Evolutionary conservation across 768 basidiomycete species (phyloP).

Genomic region (Psilocybe tampanensis): DNA sequence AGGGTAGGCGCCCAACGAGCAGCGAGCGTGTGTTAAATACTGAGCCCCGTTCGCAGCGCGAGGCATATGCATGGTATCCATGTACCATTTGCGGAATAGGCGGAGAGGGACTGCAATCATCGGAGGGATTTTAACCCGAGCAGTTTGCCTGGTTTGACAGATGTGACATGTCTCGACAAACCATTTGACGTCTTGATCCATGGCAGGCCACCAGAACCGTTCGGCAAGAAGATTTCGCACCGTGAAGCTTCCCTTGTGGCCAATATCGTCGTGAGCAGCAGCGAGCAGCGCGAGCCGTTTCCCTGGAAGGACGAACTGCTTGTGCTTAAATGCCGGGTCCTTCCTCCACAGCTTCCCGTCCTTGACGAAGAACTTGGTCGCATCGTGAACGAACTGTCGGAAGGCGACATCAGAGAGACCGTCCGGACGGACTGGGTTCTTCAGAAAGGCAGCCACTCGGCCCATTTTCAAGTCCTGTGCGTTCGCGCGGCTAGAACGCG

Average conservation of each 20-base stretch:
- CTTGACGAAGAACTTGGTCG: conserved; percentile 16
- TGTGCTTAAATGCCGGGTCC: conserved; percentile 14
- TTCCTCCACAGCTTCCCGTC: conserved; percentile 17
- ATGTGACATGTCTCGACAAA: conserved; percentile 34
- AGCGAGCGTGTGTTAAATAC: neutral
- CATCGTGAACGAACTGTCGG: neutral
- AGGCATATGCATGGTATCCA: conserved; percentile 7
- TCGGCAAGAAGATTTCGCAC: conserved; percentile 14
- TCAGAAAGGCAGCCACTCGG: no score
- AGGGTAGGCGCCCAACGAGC: neutral
- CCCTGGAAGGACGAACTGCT: conserved; percentile 18
- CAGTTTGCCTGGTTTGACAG: conserved; percentile 31
- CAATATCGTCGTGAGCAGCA: conserved; percentile 24
- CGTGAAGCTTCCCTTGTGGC: conserved; percentile 28
- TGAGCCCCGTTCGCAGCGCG: neutral
- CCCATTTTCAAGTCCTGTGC: no score
- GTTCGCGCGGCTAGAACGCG: no score
- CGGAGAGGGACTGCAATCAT: conserved; percentile 17
- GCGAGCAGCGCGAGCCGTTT: conserved; percentile 13
- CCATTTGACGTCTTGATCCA: conserved; percentile 28
- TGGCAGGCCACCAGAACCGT: conserved; percentile 24
- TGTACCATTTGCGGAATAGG: conserved; percentile 30
- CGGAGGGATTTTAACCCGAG: conserved; percentile 23
- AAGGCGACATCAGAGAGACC: no score
- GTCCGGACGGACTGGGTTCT: no score